Base-by-base conservation (phyloP, 192 early-diverging fungal genomes). In the Haplosporangium gracile region DNA sequence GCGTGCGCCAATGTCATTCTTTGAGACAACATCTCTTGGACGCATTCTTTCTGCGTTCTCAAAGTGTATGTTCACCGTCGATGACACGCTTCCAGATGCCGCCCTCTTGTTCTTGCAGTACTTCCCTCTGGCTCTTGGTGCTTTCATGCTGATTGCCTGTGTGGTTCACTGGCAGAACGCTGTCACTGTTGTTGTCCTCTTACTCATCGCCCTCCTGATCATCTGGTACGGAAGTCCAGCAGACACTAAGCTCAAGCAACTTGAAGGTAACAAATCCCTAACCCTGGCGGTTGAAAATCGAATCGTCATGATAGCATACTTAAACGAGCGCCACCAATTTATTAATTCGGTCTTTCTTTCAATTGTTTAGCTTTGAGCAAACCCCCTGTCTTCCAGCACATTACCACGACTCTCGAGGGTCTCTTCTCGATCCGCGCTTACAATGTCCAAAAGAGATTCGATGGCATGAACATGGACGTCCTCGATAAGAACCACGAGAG, bases 11-110 rank as follows among this genome's bases (percentile, higher is more conserved):
- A 90, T 90, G 88, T 77, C 77, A 24, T 92, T 89, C 76, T 92
- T 92, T 77, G 81, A 83, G 57, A 78, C 76, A 8, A 83, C 75
- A 2, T 78, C 81, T 15, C 47, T 83, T 39, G 96, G 96, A 39
- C 93, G 96, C 40, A 95, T 97, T 68, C 89, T 97, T 53, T 97
- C 96, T 82, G 89, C 97, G 20, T 97, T 96, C 81, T 92, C 95
- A 36, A 93, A 95, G 53, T 95, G 97, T 86, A 94, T 97, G 87
- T 93, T 93, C 74, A 91, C 93, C 4, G 83, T 97, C 26, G 96
- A 97, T 72, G 90, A 92, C 13, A 55, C 51, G 1, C 79, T 93
- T 2, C 91, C 92, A 45, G 89, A 83, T 77, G 70, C 91, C 20
- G 81, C 80, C 32, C 70, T 93, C 24, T 71, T 80, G 39, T 89